Evolutionary conservation across 805 yeast species (phyloP).

Genomic region (Zygosaccharomyces lentus): DNA sequence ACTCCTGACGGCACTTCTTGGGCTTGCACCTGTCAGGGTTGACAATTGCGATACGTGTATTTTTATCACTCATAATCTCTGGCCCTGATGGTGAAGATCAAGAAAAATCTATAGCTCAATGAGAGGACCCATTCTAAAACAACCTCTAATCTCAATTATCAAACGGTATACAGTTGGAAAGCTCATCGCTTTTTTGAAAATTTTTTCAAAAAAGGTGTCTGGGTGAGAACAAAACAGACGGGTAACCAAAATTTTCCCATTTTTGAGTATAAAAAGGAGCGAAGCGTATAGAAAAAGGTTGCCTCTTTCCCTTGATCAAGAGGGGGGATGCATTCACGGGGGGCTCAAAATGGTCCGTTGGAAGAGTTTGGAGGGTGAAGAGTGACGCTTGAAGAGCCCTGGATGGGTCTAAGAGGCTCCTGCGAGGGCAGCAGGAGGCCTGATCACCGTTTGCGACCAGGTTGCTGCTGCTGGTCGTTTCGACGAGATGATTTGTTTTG

Average conservation of each 20-base stretch:
- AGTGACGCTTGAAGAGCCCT: too few relatives aligned
- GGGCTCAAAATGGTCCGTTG: too few relatives aligned
- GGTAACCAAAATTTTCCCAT: neutral
- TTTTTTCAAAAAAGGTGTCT: neutral
- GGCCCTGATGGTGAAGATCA: neutral
- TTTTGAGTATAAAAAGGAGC: neutral
- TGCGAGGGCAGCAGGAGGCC: too few relatives aligned
- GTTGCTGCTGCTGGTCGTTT: too few relatives aligned
- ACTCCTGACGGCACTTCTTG: slow-evolving; percentile 97
- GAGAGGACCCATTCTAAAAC: neutral
- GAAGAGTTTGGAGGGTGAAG: too few relatives aligned
- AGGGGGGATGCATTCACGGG: too few relatives aligned
- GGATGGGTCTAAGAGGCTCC: too few relatives aligned
- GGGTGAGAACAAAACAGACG: neutral
- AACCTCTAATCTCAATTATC: neutral
- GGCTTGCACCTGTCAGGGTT: slow-evolving; percentile 95
- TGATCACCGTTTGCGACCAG: too few relatives aligned
- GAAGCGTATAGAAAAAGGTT: too few relatives aligned
- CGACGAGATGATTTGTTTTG: too few relatives aligned
- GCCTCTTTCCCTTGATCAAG: too few relatives aligned
- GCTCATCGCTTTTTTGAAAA: neutral
- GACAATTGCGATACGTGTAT: slow-evolving; percentile 93
- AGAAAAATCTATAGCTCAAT: neutral
- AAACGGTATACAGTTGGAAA: neutral
- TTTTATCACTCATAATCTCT: slow-evolving; percentile 37